These are phyloP conservation scores for Lipomyces kockii DNA, from an alignment of 805 yeast genomes.

Conservation along the genomic window DNA sequence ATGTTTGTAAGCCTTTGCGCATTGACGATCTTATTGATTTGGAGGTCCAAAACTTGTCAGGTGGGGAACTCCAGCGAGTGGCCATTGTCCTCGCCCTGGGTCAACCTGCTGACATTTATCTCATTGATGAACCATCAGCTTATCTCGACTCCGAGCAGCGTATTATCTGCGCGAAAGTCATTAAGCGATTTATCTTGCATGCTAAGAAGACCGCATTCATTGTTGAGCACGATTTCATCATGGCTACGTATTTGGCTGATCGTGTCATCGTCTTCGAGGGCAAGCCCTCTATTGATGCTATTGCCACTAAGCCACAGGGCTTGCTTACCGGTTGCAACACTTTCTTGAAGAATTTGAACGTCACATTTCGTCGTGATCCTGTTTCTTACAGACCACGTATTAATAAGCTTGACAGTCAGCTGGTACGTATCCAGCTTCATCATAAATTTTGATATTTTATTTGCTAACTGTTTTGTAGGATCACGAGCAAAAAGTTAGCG, in stretches of 20 bases:
- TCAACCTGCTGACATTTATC: constrained; percentile 90
- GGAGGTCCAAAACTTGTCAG: constrained; percentile 95
- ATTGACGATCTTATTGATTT: constrained; percentile 95
- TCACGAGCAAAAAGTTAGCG: constrained; percentile 89
- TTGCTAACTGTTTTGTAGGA: constrained; percentile 50
- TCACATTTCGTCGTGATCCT: constrained; percentile 99
- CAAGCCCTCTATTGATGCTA: constrained; percentile 80
- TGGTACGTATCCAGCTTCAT: neutral
- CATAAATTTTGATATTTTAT: neutral
- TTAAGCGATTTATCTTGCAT: constrained; percentile 93
- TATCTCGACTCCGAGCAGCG: constrained; percentile 99
- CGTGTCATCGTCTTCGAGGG: constrained; percentile 99
- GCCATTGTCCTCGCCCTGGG: constrained; percentile 96
- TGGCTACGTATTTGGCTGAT: constrained; percentile 99
- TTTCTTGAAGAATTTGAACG: constrained; percentile 95
- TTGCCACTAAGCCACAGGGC: constrained; percentile 88
- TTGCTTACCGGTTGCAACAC: constrained; percentile 95
- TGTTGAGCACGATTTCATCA: constrained; percentile 99
- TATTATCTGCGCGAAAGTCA: constrained; percentile 97
- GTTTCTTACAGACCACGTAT: constrained; percentile 98
- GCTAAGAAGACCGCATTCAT: constrained; percentile 98
- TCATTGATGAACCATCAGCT: constrained; percentile 99
- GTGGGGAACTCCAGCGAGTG: constrained; percentile 99
- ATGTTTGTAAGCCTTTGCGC: constrained; percentile 92
- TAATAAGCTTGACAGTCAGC: constrained; percentile 95